These are phyloP conservation scores for Sphaerulina musiva DNA, from an alignment of 2,329 filamentous ascomycete species.

Conservation along the genomic window DNA sequence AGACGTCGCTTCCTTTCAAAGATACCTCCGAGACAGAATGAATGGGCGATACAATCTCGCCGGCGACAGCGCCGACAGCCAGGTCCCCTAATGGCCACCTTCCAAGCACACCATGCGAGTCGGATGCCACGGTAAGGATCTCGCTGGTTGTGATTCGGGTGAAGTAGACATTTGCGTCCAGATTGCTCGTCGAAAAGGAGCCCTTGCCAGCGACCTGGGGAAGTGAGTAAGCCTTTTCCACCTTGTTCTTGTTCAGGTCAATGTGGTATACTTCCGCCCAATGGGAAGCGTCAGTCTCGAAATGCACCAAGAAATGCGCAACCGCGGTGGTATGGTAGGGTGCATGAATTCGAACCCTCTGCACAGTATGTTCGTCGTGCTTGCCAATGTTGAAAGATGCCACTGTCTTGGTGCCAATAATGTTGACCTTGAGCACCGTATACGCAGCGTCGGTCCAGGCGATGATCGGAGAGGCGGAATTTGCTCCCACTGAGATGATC, in stretches of 20 bases:
- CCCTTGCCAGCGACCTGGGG: constrained; percentile 64
- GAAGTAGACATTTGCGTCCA: constrained; percentile 80
- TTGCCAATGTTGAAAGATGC: constrained; percentile 41
- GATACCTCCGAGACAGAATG: constrained; percentile 78
- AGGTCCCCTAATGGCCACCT: constrained; percentile 59
- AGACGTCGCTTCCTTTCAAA: constrained; percentile 59
- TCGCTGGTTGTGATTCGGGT: constrained; percentile 72
- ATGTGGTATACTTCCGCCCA: constrained; percentile 84
- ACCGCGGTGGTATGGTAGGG: constrained; percentile 64
- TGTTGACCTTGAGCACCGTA: constrained; percentile 62
- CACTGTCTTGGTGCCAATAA: constrained; percentile 50
- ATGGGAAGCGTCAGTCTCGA: constrained; percentile 61
- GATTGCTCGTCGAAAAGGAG: constrained; percentile 70
- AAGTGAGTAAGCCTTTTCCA: constrained; percentile 74
- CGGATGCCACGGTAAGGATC: constrained; percentile 65
- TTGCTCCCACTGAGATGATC: constrained; percentile 68
- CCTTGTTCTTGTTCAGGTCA: constrained; percentile 60
- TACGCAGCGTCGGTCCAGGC: constrained; percentile 64
- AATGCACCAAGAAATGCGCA: constrained; percentile 81
- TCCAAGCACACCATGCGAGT: constrained; percentile 67
- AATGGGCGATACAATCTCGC: constrained; percentile 39
- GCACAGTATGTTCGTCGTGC: constrained; percentile 34
- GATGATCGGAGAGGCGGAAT: constrained; percentile 66
- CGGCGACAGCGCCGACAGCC: constrained; percentile 18
- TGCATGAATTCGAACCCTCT: constrained; percentile 61